phyloP scores from a whole-genome alignment of 108 stramenopile species.

The Mayamaea pseudoterrestris region DNA sequence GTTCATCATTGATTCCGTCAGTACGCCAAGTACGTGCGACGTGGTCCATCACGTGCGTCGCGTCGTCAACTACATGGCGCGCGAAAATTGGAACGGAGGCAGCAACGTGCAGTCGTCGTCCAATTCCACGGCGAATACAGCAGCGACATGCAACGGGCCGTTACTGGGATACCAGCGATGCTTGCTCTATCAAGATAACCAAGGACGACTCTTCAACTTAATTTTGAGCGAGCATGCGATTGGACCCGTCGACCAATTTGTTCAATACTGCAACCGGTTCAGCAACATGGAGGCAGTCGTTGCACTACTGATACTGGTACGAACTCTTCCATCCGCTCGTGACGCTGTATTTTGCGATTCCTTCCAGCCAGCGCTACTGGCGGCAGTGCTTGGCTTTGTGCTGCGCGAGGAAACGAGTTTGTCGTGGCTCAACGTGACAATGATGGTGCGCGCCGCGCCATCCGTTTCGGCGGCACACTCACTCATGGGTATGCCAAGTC shows the following conservation, averaged over 20 bases:
- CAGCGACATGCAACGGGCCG: too few species aligned
- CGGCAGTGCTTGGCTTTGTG: constrained; percentile 30
- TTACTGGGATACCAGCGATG: constrained; percentile 20
- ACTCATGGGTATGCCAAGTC: constrained; percentile 16
- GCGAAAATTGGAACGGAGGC: too few species aligned
- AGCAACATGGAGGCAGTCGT: constrained; percentile 35
- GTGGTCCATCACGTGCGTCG: not conserved
- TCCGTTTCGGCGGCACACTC: constrained; percentile 33
- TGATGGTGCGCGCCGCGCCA: constrained; percentile 31
- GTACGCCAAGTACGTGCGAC: not conserved
- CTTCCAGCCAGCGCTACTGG: constrained; percentile 26
- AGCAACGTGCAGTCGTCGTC: not conserved
- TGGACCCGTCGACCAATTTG: constrained; percentile 30
- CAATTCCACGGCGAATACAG: too few species aligned
- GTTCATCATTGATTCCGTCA: constrained; percentile 4
- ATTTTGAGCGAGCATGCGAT: constrained; percentile 7
- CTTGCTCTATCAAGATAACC: constrained; percentile 28
- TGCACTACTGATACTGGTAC: too few species aligned
- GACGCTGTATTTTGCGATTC: constrained; percentile 18
- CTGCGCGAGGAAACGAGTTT: constrained; percentile 33
- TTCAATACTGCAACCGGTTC: constrained; percentile 12
- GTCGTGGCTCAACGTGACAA: constrained; percentile 26
- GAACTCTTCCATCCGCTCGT: too few species aligned
- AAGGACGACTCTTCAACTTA: constrained; percentile 26
- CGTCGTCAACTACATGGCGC: not conserved